phyloP scores from a whole-genome alignment of 2,329 filamentous ascomycete genomes.

The Bipolaris zeicola region DNA sequence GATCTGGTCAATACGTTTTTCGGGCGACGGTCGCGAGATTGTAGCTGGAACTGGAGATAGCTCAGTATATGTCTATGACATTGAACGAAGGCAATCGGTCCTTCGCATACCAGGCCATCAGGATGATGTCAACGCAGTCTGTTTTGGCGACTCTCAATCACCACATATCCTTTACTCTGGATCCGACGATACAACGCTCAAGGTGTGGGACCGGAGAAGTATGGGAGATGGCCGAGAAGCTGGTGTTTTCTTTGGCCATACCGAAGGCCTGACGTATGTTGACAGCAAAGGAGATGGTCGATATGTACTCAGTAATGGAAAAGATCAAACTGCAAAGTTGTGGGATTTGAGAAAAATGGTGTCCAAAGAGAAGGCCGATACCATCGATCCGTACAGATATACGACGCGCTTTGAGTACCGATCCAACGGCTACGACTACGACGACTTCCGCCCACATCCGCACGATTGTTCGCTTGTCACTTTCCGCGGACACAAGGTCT shows the following conservation, averaged over 20 bases:
- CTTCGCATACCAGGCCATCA: constrained; percentile 78
- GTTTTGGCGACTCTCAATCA: constrained; percentile 85
- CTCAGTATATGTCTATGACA: constrained; percentile 87
- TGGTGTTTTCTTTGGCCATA: constrained; percentile 69
- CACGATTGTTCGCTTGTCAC: constrained; percentile 92
- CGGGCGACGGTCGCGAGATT: constrained; percentile 86
- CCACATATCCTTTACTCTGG: constrained; percentile 96
- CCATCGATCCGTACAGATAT: constrained; percentile 61
- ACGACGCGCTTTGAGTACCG: constrained; percentile 77
- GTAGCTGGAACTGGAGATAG: constrained; percentile 84
- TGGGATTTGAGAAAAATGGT: constrained; percentile 95
- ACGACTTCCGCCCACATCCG: constrained; percentile 73
- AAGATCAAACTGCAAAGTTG: constrained; percentile 96
- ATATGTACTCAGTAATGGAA: constrained; percentile 91
- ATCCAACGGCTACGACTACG: constrained; percentile 67
- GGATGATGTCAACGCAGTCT: constrained; percentile 95
- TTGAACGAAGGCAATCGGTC: constrained; percentile 77
- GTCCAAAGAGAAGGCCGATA: constrained; percentile 67
- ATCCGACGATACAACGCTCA: constrained; percentile 90
- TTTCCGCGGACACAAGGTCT: constrained; percentile 86
- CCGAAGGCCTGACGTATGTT: constrained; percentile 69
- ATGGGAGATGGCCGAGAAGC: constrained; percentile 67
- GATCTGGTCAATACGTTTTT: constrained; percentile 93
- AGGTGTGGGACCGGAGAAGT: constrained; percentile 90
- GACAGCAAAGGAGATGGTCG: constrained; percentile 85